phyloP scores from a whole-genome alignment of 164 flowering plant species.

The Houttuynia cordata region DNA sequence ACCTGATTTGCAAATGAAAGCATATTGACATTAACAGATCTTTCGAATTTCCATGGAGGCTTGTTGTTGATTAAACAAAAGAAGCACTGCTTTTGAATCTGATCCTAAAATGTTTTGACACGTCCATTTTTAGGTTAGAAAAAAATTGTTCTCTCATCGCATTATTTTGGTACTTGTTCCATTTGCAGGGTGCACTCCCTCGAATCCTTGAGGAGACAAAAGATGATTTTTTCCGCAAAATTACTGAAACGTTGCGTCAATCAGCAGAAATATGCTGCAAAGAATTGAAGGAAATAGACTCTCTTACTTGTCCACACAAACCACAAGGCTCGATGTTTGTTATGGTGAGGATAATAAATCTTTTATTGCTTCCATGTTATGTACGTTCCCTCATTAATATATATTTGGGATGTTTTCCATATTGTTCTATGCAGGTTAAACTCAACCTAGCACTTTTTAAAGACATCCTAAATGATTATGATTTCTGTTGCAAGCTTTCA shows the following conservation, averaged over 20 bases:
- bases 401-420: too few species aligned
- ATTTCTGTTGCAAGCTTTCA: constrained; percentile 71
- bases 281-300: constrained; percentile 28
- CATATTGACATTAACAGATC: too few species aligned
- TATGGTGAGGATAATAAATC: constrained; percentile 40
- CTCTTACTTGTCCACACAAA: constrained; percentile 17
- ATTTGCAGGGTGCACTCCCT: constrained; percentile 67
- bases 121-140: too few species aligned
- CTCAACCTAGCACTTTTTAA: constrained; percentile 36
- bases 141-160: too few species aligned
- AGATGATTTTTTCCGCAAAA: constrained; percentile 44
- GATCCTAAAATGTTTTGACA: too few species aligned
- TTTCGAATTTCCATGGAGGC: too few species aligned
- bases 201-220: constrained; percentile 46
- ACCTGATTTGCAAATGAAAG: too few species aligned
- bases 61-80: too few species aligned
- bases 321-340: constrained; percentile 80
- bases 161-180: too few species aligned
- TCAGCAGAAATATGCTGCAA: constrained; percentile 35
- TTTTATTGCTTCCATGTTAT: background rate
- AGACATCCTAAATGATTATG: constrained; percentile 63
- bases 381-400: background rate
- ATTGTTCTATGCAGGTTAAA: constrained; percentile 33
- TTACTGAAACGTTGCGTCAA: constrained; percentile 32
- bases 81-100: too few species aligned